Evolutionary conservation across 1,139 yeast species (phyloP).

Genomic region (Suhomyces anneliseae): DNA sequence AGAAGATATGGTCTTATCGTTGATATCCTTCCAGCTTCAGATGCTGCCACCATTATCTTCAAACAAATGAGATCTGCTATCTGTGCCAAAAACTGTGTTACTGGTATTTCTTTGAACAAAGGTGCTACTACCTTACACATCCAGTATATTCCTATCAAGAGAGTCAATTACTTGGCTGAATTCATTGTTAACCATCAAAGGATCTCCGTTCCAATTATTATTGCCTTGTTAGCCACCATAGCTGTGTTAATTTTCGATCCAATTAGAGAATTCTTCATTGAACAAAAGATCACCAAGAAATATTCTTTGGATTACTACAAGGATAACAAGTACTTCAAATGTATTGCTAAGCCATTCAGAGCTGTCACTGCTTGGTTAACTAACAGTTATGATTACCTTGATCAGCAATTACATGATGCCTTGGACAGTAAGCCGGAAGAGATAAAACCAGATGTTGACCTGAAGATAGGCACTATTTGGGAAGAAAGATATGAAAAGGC

Average conservation of each 20-base stretch:
- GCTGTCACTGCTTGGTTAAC: conserved; percentile 26
- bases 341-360: conserved; percentile 29
- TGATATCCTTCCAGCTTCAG: conserved; percentile 64
- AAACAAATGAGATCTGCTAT: conserved; percentile 65
- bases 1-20: conserved; percentile 83
- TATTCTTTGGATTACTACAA: conserved; percentile 33
- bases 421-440: conserved; percentile 5
- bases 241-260: conserved; percentile 93
- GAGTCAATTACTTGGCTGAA: conserved; percentile 53
- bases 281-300: conserved; percentile 65
- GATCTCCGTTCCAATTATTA: conserved; percentile 63
- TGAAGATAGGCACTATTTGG: conserved; percentile 51
- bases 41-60: conserved; percentile 57
- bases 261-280: conserved; percentile 77
- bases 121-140: conserved; percentile 64
- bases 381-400: conserved; percentile 27
- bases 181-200: conserved; percentile 75
- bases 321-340: conserved; percentile 30
- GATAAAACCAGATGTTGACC: conserved; percentile 17
- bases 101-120: conserved; percentile 63
- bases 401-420: conserved; percentile 12
- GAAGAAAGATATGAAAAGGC: conserved; percentile 67
- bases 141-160: conserved; percentile 60
- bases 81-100: conserved; percentile 86
- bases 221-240: conserved; percentile 57